A percentile compares a stretch with the other conserved stretches of the same genome.
phyloP scores from a whole-genome alignment of 768 basidiomycete species.

The Lanmaoa pseudosensibilis region DNA sequence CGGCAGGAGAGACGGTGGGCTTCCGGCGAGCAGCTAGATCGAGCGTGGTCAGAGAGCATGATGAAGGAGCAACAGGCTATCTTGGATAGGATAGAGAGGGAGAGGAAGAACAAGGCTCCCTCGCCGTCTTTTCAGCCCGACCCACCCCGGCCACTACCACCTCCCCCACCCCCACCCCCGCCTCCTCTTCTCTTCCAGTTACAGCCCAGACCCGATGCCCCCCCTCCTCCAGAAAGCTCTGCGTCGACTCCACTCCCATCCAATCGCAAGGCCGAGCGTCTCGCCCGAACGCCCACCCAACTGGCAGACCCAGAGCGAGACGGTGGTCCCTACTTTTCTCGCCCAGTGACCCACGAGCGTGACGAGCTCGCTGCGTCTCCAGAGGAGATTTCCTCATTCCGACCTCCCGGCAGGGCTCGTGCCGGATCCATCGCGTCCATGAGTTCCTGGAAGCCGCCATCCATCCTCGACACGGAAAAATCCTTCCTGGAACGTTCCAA shows the following conservation, averaged over 20 bases:
- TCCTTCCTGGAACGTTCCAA: conserved; percentile 23
- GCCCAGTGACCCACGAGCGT: conserved; percentile 13
- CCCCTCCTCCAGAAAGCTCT: conserved; percentile 6
- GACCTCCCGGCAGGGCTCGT: conserved; percentile 22
- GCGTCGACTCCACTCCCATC: conserved; percentile 4
- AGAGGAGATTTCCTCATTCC: conserved; percentile 19
- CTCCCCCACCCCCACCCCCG: not conserved
- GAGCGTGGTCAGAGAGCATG: conserved; percentile 35
- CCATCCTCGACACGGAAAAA: conserved; percentile 24
- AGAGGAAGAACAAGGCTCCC: conserved; percentile 27
- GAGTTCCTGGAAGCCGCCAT: conserved; percentile 29
- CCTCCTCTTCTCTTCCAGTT: conserved; percentile 1
- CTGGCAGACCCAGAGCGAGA: conserved; percentile 27
- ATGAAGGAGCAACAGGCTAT: conserved; percentile 44
- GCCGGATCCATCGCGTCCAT: conserved; percentile 29
- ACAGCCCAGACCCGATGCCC: not conserved
- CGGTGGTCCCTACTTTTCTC: conserved; percentile 17
- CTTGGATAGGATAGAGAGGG: conserved; percentile 48
- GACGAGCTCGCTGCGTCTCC: conserved; percentile 20
- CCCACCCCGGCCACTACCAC: not conserved
- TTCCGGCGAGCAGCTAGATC: conserved; percentile 37
- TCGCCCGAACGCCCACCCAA: conserved; percentile 22
- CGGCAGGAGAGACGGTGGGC: conserved; percentile 52
- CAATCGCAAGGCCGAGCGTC: conserved; percentile 18
- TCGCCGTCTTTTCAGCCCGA: conserved; percentile 8